A percentile compares a stretch with the other conserved stretches of the same genome.
Conservation (phyloP, 352 stramenopile species). For the Pythium dissimile region DNA sequence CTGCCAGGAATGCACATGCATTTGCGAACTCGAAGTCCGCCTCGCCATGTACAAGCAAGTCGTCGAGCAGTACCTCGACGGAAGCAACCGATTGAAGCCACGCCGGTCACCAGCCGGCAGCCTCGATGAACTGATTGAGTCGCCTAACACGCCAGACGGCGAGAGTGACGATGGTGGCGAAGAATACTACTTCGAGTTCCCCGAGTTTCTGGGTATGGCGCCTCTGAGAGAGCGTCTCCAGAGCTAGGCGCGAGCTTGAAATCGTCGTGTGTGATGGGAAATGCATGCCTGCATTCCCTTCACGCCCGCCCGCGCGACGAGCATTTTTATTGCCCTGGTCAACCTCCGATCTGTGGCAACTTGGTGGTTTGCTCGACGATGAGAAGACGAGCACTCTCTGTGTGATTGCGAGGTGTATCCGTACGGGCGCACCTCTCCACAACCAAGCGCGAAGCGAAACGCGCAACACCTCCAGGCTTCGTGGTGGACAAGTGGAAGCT, state of each 20-base stretch:
- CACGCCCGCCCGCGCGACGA: slow-evolving; percentile 3
- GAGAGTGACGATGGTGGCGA: slow-evolving; percentile 32
- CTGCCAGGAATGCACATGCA: slow-evolving; percentile 25
- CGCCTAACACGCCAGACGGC: slow-evolving; percentile 16
- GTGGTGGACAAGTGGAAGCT: slow-evolving; percentile 12
- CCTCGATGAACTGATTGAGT: slow-evolving; percentile 6
- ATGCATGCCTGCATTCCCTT: not conserved
- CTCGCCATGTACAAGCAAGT: slow-evolving; percentile 55
- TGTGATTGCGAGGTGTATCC: not conserved
- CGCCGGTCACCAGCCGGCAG: slow-evolving; percentile 6
- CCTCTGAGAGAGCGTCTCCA: slow-evolving; percentile 20
- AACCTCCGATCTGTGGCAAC: not conserved
- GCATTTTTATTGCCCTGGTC: not conserved
- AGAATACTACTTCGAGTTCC: slow-evolving; percentile 39
- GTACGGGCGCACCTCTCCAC: not conserved
- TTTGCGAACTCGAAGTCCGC: slow-evolving; percentile 49
- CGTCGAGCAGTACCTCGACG: slow-evolving; percentile 54
- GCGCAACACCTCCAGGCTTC: slow-evolving; percentile 7
- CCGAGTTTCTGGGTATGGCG: slow-evolving; percentile 41
- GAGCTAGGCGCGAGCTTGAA: slow-evolving; percentile 2
- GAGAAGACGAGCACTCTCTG: slow-evolving; percentile 19
- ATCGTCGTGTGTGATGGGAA: slow-evolving; percentile 10
- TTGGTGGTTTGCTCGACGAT: slow-evolving; percentile 19
- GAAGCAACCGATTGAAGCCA: slow-evolving; percentile 47
- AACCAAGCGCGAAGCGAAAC: not conserved